Evolutionary conservation across 805 yeast genomes (phyloP), one percentile per base, ranked within the genome.

Genomic region (Kazachstania viticola): DNA sequence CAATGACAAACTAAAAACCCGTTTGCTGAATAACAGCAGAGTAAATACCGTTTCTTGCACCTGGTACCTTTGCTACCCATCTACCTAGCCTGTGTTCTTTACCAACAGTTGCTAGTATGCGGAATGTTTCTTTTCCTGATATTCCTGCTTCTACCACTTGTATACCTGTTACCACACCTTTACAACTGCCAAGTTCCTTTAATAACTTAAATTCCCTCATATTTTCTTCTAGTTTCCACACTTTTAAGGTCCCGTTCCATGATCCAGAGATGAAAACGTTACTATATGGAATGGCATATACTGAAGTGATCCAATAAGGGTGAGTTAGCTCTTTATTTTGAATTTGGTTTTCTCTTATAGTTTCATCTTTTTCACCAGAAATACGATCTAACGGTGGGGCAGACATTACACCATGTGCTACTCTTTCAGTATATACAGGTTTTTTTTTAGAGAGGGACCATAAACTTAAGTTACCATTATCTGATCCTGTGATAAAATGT

Each of bases 401-500:
- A 12, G 75, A 72, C 33, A 68, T 64, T 14, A 69, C 44, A 2
- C 96, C 98, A 55, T 91, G 98, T 2, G 88, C 81, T 30, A 65
- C 58, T 46, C 91, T 69, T 39, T 69, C 58, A 2, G 75, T 73
- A 54, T 57, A 78, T 18, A 81, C 59, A 12, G 97, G 93, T 58
- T 84, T 87, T 69, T 91, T 91, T 60, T 84, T 84, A 17, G 82
- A 76, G 35, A 79, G 60, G 3, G 95, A 75, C 98, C 98, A 91
- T 39, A 91, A 63, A n/a, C 82, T 62, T 21, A 91, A 60, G 49
- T 74, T 80, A 27, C 98, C 98, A 53, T 87, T 88, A 52, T 91
- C 98, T 12, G 94, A 78, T 4, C 97, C 97, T 1, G 97, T 87
- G 29, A 91, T 75, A 51, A 91, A 91, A 54, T 81, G 85, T 17